Percentiles rank a stretch among this genome's conserved stretches.
Evolutionary conservation across 371 early-diverging fungal genomes (phyloP).

Genomic region (Phascolomyces articulosus): DNA sequence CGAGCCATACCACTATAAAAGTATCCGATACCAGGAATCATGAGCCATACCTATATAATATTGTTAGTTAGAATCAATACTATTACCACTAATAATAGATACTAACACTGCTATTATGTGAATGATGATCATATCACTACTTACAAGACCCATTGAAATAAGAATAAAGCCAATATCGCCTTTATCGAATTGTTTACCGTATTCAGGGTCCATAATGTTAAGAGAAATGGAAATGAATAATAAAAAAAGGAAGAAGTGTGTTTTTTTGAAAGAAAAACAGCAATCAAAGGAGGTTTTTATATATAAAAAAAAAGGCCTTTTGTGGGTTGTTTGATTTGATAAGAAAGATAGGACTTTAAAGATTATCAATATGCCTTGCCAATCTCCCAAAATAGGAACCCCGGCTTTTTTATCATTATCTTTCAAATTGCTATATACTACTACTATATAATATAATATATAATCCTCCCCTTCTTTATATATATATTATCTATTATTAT

Average conservation of each 20-base stretch:
- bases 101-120: no score
- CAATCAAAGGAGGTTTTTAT: slow-evolving; percentile 17
- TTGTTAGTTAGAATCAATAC: no score
- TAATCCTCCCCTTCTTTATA: no score
- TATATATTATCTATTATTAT: no score
- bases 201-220: slow-evolving; percentile 9
- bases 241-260: slow-evolving; percentile 1
- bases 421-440: no score
- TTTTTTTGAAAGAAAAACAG: neutral
- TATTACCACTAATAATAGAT: no score
- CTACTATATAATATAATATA: no score
- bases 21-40: slow-evolving; percentile 88
- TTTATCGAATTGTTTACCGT: slow-evolving; percentile 21
- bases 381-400: slow-evolving; percentile 2
- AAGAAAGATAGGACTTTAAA: neutral
- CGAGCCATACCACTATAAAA: slow-evolving; percentile 93
- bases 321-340: neutral
- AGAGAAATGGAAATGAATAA: neutral
- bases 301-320: neutral
- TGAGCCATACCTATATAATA: no score
- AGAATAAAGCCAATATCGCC: slow-evolving; percentile 79
- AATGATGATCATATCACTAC: no score
- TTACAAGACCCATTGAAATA: slow-evolving; percentile 75
- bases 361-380: slow-evolving; percentile 2
- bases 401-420: slow-evolving; percentile 1